Percentiles rank a stretch among this genome's conserved stretches.
Evolutionary conservation across 306 rosid genomes (phyloP).

Genomic region (Lablab purpureus): DNA sequence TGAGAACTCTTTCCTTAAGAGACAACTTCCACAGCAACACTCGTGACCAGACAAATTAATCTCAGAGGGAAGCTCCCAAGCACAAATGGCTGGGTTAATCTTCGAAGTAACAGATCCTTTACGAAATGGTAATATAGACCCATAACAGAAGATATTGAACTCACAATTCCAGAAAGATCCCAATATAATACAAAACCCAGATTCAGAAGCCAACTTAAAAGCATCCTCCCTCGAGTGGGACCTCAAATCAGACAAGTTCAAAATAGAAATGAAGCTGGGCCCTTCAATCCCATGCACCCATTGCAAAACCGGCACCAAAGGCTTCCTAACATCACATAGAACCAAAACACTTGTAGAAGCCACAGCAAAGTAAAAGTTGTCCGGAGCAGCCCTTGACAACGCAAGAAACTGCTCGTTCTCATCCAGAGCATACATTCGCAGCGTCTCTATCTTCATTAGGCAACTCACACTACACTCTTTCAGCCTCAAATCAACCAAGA

Average conservation of each 20-base stretch:
- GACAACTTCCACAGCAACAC: slow-evolving; percentile 68
- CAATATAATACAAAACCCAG: slow-evolving; percentile 70
- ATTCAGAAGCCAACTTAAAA: slow-evolving; percentile 64
- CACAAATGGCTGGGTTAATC: slow-evolving; percentile 50
- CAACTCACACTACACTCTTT: slow-evolving; percentile 54
- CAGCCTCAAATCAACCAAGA: slow-evolving; percentile 67
- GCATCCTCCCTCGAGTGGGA: slow-evolving; percentile 53
- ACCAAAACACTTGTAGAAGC: slow-evolving; percentile 63
- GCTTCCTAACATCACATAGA: slow-evolving; percentile 75
- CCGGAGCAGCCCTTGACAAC: slow-evolving; percentile 60
- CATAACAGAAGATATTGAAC: slow-evolving; percentile 68
- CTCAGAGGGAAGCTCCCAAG: slow-evolving; percentile 75
- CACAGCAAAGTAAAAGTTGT: slow-evolving; percentile 58
- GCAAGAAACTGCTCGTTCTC: slow-evolving; percentile 62
- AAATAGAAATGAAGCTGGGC: slow-evolving; percentile 55
- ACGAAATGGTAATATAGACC: slow-evolving; percentile 54
- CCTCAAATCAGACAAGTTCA: slow-evolving; percentile 69
- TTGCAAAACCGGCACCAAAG: slow-evolving; percentile 62
- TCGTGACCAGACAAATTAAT: slow-evolving; percentile 55
- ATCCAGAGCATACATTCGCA: slow-evolving; percentile 52
- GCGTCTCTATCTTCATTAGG: slow-evolving; percentile 59
- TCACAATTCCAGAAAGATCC: slow-evolving; percentile 75
- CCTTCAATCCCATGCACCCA: slow-evolving; percentile 70
- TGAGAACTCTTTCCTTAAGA: slow-evolving; percentile 61
- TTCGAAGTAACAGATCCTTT: slow-evolving; percentile 51